These are phyloP conservation scores for Globisporangium parvum DNA, from an alignment of 352 stramenopile genomes.

Conservation along the genomic window DNA sequence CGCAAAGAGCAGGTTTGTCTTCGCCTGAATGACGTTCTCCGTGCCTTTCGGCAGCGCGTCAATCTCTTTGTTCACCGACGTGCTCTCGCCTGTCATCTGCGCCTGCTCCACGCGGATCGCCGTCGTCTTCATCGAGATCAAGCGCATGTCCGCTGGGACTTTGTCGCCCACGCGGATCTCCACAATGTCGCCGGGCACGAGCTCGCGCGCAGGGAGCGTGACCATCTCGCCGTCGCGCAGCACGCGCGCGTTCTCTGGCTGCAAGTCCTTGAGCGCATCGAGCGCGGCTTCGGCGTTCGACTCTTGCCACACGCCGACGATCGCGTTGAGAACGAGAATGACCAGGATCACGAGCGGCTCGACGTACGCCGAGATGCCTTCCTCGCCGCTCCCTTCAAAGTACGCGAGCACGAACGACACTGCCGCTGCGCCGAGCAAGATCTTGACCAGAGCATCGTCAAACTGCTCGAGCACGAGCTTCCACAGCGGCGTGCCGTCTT, in stretches of 20 bases:
- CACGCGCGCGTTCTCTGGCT: conserved; percentile 89
- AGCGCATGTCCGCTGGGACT: conserved; percentile 94
- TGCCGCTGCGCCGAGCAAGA: conserved; percentile 94
- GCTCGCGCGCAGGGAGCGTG: conserved; percentile 80
- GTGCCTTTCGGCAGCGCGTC: conserved; percentile 58
- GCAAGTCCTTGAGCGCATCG: conserved; percentile 94
- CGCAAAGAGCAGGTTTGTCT: conserved; percentile 97
- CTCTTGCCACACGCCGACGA: conserved; percentile 96
- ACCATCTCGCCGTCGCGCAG: conserved; percentile 82
- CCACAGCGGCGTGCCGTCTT: conserved; percentile 86
- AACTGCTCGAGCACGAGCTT: conserved; percentile 98
- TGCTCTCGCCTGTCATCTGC: conserved; percentile 95
- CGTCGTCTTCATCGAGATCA: conserved; percentile 93
- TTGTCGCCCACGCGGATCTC: conserved; percentile 96
- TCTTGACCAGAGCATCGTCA: conserved; percentile 97
- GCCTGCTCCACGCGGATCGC: conserved; percentile 94
- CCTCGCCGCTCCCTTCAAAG: conserved; percentile 84
- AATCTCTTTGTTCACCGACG: conserved; percentile 90
- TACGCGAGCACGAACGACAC: conserved; percentile 93
- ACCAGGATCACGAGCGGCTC: conserved; percentile 97
- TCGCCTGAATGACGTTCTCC: conserved; percentile 87
- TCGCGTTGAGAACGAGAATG: conserved; percentile 95
- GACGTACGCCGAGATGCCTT: conserved; percentile 90
- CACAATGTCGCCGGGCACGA: conserved; percentile 97
- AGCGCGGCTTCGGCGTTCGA: conserved; percentile 92